phyloP scores from a whole-genome alignment of 495 filamentous ascomycete species.

The Hypoxylon intermedium region DNA sequence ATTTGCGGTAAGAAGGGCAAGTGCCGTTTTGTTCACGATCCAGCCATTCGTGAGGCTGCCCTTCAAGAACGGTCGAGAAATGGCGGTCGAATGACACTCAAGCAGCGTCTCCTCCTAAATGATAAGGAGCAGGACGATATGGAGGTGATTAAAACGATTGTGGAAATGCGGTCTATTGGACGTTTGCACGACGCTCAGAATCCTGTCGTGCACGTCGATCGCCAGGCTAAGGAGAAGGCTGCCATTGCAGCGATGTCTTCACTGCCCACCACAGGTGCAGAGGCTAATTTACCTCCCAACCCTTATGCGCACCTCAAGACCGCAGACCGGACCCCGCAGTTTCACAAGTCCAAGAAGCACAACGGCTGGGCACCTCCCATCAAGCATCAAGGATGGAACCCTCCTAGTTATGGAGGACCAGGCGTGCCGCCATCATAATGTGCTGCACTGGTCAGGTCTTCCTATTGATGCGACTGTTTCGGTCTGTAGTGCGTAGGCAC shows the following conservation, averaged over 20 bases:
- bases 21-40: conserved; percentile 68
- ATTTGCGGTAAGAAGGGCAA: conserved; percentile 69
- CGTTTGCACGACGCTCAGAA: conserved; percentile 40
- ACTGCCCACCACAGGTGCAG: conserved; percentile 38
- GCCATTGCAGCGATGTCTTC: conserved; percentile 28
- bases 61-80: conserved; percentile 60
- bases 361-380: conserved; percentile 21
- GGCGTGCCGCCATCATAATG: conserved; percentile 11
- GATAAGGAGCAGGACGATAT: conserved; percentile 66
- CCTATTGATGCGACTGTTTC: background rate
- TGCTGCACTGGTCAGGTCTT: background rate
- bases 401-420: conserved; percentile 16
- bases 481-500: conserved; percentile 13
- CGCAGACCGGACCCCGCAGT: conserved; percentile 16
- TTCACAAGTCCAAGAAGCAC: conserved; percentile 32
- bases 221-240: conserved; percentile 24
- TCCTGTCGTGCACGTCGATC: conserved; percentile 16
- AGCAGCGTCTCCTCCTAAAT: conserved; percentile 62
- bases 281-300: conserved; percentile 43
- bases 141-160: conserved; percentile 59
- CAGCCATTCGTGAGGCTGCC: conserved; percentile 59
- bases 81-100: conserved; percentile 62
- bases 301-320: conserved; percentile 39
- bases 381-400: conserved; percentile 19
- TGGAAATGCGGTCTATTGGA: conserved; percentile 42